Conservation (phyloP, 441 rosid species). For the Breynia disticha region DNA sequence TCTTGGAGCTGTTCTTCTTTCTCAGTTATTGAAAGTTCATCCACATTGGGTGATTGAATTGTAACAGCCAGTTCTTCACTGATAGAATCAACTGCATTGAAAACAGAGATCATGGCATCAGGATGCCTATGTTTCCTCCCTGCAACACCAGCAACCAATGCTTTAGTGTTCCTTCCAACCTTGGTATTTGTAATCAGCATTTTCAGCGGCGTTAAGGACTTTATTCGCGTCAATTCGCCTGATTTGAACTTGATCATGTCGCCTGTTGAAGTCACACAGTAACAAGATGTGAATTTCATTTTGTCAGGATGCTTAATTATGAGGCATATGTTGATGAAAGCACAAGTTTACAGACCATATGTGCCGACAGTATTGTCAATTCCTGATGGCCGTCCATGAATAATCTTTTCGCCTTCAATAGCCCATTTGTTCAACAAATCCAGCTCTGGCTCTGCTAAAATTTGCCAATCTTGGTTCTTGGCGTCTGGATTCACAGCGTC, state of each 20-base stretch:
- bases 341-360: conserved; percentile 46
- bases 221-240: conserved; percentile 53
- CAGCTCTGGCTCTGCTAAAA: conserved; percentile 41
- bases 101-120: conserved; percentile 55
- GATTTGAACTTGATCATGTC: conserved; percentile 79
- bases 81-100: conserved; percentile 69
- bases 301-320: no score
- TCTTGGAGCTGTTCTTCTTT: conserved; percentile 67
- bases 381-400: conserved; percentile 95
- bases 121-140: conserved; percentile 66
- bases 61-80: conserved; percentile 54
- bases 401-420: conserved; percentile 84
- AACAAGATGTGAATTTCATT: no score
- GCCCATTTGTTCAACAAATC: conserved; percentile 87
- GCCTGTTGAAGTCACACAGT: conserved; percentile 32
- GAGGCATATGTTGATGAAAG: not conserved
- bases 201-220: conserved; percentile 48
- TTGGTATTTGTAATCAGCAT: conserved; percentile 88
- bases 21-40: conserved; percentile 33
- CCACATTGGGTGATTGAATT: conserved; percentile 46
- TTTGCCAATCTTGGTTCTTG: conserved; percentile 39
- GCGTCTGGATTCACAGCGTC: conserved; percentile 28
- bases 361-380: conserved; percentile 93
- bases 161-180: conserved; percentile 84
- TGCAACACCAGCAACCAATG: conserved; percentile 80